phyloP scores from a whole-genome alignment of 2,329 filamentous ascomycete species.

The Fonsecaea erecta region DNA sequence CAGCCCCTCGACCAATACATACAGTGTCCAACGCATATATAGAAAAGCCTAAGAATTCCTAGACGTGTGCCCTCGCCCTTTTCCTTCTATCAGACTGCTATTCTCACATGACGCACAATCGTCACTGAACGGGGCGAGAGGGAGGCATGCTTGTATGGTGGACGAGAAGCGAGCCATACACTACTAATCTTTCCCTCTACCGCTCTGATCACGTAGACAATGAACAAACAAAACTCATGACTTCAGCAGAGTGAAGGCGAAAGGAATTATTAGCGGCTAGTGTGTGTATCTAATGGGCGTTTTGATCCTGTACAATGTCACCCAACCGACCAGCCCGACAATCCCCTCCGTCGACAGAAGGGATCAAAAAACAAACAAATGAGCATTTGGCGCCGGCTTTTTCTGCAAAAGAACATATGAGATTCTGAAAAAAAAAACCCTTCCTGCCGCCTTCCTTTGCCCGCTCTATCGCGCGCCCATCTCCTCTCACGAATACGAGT shows the following conservation, averaged over 20 bases:
- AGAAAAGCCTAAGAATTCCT: no score
- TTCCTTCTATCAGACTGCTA: no score
- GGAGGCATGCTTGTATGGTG: no score
- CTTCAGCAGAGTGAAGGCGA: neutral
- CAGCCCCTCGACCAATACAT: no score
- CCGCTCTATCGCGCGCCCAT: slow-evolving; percentile 1
- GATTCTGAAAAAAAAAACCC: slow-evolving; percentile 9
- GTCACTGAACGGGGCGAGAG: no score
- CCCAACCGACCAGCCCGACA: slow-evolving; percentile 14
- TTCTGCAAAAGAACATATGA: slow-evolving; percentile 25
- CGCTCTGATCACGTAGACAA: neutral
- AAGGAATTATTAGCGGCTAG: slow-evolving; percentile 9
- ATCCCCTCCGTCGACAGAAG: neutral
- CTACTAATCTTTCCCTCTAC: neutral
- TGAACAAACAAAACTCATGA: neutral
- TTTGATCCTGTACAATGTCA: slow-evolving; percentile 29
- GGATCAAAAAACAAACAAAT: slow-evolving; percentile 16
- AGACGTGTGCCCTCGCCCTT: no score
- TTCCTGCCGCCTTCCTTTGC: neutral
- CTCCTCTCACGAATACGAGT: neutral
- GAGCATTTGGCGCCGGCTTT: slow-evolving; percentile 31
- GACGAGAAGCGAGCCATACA: no score
- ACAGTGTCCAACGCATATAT: no score
- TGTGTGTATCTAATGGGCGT: slow-evolving; percentile 19
- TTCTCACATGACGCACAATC: no score